These are phyloP conservation scores for Crepidotus variabilis DNA, from an alignment of 768 basidiomycete species.

Conservation along the genomic window DNA sequence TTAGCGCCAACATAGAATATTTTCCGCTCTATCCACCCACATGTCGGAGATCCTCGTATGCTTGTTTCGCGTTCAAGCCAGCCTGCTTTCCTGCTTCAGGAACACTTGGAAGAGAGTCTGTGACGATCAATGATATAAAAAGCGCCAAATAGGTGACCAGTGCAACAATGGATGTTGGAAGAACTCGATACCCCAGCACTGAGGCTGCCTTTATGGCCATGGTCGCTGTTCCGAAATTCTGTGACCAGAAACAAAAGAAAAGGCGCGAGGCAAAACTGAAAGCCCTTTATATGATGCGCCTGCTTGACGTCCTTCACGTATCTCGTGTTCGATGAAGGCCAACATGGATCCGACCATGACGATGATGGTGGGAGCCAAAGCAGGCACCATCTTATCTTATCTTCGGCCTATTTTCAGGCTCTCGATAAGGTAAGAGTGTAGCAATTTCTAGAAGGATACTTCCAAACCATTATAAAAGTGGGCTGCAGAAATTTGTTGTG, in stretches of 20 bases:
- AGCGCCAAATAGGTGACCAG: constrained; percentile 44
- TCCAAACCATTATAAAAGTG: constrained; percentile 1
- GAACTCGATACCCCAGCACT: constrained; percentile 22
- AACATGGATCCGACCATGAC: background rate
- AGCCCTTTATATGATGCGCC: background rate
- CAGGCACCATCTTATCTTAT: background rate
- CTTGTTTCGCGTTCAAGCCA: constrained; percentile 46
- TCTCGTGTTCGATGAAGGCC: background rate
- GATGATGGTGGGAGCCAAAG: background rate
- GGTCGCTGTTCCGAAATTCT: background rate
- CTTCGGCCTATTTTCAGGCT: constrained; percentile 2
- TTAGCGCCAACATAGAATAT: background rate
- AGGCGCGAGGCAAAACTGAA: background rate
- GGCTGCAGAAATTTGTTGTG: background rate
- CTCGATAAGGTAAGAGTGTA: constrained; percentile 14
- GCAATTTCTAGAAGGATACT: constrained; percentile 29
- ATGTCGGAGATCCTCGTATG: constrained; percentile 55
- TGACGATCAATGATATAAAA: constrained; percentile 42
- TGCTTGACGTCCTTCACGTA: background rate
- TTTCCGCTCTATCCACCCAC: constrained; percentile 27
- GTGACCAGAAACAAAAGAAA: background rate
- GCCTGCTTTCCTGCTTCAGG: constrained; percentile 33
- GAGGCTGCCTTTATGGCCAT: background rate
- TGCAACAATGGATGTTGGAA: constrained; percentile 33
- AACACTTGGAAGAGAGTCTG: constrained; percentile 43